A percentile compares a stretch with the other conserved stretches of the same genome.
Conservation (phyloP, 352 stramenopile species). For the Phytophthora pisi region DNA sequence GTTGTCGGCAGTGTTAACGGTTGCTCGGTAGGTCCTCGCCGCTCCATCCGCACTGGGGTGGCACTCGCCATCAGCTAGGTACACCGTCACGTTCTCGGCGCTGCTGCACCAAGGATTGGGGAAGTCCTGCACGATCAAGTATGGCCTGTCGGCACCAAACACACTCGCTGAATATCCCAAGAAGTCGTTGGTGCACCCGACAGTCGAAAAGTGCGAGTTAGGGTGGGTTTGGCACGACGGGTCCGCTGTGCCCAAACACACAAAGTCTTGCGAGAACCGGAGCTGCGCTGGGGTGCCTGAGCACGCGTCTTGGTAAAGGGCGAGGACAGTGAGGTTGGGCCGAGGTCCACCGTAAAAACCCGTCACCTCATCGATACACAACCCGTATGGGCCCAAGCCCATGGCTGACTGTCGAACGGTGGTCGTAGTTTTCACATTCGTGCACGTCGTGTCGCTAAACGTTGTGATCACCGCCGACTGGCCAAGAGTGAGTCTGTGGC, state of each 20-base stretch:
- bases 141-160: constrained; percentile 13
- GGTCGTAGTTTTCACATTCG: constrained; percentile 1
- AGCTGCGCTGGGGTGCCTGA: constrained; percentile 2
- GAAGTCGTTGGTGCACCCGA: background rate
- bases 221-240: background rate
- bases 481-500: constrained; percentile 6
- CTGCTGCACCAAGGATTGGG: background rate
- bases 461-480: constrained; percentile 4
- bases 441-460: constrained; percentile 1
- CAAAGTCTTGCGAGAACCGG: constrained; percentile 8
- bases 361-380: constrained; percentile 1
- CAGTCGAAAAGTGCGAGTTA: background rate
- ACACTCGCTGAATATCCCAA: background rate
- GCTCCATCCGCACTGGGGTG: background rate
- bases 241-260: background rate
- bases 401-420: background rate
- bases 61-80: constrained; percentile 11
- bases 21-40: constrained; percentile 5
- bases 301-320: no score
- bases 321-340: no score
- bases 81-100: constrained; percentile 7
- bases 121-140: constrained; percentile 9
- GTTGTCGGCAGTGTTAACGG: constrained; percentile 5
- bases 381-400: background rate
- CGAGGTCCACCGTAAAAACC: background rate